phyloP scores from a whole-genome alignment of 768 basidiomycete genomes.

The Pulveroboletus frians region DNA sequence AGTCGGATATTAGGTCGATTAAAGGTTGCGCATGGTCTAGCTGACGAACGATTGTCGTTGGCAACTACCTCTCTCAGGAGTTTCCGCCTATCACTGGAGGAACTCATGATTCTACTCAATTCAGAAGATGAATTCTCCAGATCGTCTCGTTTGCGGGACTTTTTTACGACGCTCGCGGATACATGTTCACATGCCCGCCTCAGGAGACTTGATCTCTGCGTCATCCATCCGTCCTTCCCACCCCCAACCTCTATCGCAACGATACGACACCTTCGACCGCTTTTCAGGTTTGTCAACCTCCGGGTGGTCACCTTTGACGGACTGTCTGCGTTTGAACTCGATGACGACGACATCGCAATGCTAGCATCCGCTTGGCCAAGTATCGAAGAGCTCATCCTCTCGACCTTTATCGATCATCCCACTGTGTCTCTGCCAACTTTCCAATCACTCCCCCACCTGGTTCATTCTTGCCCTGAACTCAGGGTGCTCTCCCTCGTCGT shows the following conservation, averaged over 20 bases:
- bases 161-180: constrained; percentile 8
- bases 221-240: constrained; percentile 12
- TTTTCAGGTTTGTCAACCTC: constrained; percentile 13
- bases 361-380: constrained; percentile 20
- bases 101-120: constrained; percentile 21
- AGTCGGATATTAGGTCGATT: no score
- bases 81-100: constrained; percentile 10
- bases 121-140: constrained; percentile 8
- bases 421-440: constrained; percentile 19
- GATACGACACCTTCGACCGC: constrained; percentile 11
- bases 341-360: constrained; percentile 13
- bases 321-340: constrained; percentile 10
- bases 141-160: constrained; percentile 4
- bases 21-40: no score
- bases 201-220: constrained; percentile 8
- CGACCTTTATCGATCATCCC: constrained; percentile 13
- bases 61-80: constrained; percentile 3
- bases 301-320: constrained; percentile 16
- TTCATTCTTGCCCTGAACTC: constrained; percentile 11
- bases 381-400: constrained; percentile 17
- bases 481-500: constrained; percentile 22
- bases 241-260: background rate
- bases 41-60: constrained; percentile 3
- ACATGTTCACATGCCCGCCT: constrained; percentile 14
- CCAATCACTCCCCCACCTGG: constrained; percentile 11